A percentile compares a stretch with the other conserved stretches of the same genome.
phyloP scores from a whole-genome alignment of 2,329 filamentous ascomycete genomes.

The Ceratocystiopsis sp. region DNA sequence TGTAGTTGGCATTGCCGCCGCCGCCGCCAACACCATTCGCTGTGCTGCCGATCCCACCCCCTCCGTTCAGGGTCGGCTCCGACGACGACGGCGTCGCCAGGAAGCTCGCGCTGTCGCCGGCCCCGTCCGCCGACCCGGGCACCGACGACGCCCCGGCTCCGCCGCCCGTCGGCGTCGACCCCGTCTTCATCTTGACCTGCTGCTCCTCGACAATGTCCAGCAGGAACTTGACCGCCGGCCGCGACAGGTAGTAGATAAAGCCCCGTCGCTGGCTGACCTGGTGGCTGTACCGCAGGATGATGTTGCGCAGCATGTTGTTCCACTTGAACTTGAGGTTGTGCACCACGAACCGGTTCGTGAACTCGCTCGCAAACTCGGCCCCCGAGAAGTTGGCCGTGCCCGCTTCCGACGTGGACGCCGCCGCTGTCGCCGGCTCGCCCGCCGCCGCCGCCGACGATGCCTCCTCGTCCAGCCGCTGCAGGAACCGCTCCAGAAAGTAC shows the following conservation, averaged over 20 bases:
- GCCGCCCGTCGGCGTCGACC: too few relatives aligned
- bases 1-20: not conserved
- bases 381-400: conserved; percentile 24
- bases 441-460: conserved; percentile 11
- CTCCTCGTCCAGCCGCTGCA: conserved; percentile 28
- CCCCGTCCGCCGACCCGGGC: too few relatives aligned
- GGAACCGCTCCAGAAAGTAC: conserved; percentile 40
- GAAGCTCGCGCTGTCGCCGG: too few relatives aligned
- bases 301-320: conserved; percentile 93
- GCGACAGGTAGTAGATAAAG: conserved; percentile 94
- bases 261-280: conserved; percentile 91
- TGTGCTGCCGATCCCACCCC: not conserved
- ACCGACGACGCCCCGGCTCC: too few relatives aligned
- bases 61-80: too few relatives aligned
- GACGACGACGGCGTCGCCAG: too few relatives aligned
- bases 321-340: conserved; percentile 97
- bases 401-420: not conserved
- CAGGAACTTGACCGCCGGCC: conserved; percentile 93
- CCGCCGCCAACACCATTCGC: not conserved
- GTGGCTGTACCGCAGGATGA: conserved; percentile 91
- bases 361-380: conserved; percentile 79
- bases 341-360: conserved; percentile 95
- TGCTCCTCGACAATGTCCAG: conserved; percentile 95
- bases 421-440: not conserved
- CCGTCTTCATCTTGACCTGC: conserved; percentile 54